Base-by-base conservation (phyloP, 2,329 filamentous ascomycete species). In the Drechslerella coelobrocha region DNA sequence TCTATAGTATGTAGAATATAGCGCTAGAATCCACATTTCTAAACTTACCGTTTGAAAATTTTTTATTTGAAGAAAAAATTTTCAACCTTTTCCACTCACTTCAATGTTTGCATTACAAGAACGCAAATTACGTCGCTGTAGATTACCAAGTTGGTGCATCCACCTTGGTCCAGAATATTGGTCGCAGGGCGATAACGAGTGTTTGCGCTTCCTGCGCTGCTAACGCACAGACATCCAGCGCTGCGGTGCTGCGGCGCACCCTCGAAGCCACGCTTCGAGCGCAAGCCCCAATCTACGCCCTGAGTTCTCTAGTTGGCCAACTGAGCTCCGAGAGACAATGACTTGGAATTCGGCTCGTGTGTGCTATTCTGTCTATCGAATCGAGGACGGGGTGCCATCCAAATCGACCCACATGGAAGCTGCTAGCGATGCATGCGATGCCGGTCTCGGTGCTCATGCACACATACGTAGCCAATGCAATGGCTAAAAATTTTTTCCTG, bases 261-360 rank as follows among this genome's bases (percentile, higher is more conserved):
- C 41, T 45, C 41, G 19, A 7, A n/a, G n/a, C n/a, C 41, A 45
- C 41, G 41, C 41, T 19, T 21, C 41, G 19, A 45, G 41, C 41
- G 41, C 41, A 45, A 45, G 41, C 41, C 41, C 41, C 41, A 45
- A 45, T 45, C 19, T 14, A 19, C n/a, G 19, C n/a, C 10, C 8
- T 45, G 5, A 45, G 10, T 45, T 21, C n/a, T 45, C 8, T 17
- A 23, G 41, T 21, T 45, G 41, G 17, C 37, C 37, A 19, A 4
- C 41, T 23, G 41, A 45, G 41, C 41, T 45, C 41, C 10, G 8
- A 23, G 12, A 12, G 19, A 19, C 14, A 45, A 3, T 21, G 41
- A 21, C 41, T n/a, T 21, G 41, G n/a, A 21, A 41, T 19, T 45
- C 41, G 10, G 41, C 29, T 45, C 41, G n/a, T n/a, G 19, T 45